Percentiles rank a stretch among this genome's conserved stretches.
These are phyloP conservation scores for Xanthoconium purpureum DNA, from an alignment of 768 basidiomycete species.

Conservation along the genomic window DNA sequence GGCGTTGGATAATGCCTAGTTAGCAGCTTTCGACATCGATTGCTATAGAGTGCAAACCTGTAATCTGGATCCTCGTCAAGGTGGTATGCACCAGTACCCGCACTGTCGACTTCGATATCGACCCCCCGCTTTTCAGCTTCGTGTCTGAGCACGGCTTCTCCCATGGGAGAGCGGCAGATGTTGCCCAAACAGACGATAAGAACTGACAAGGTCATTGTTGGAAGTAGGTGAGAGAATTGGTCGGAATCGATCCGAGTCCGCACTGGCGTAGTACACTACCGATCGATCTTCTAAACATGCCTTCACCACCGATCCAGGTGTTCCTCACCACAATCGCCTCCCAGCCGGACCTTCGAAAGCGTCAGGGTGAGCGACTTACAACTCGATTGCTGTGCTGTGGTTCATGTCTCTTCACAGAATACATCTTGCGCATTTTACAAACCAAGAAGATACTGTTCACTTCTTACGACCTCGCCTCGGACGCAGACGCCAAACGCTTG, in stretches of 20 bases:
- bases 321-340: constrained; percentile 90
- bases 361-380: constrained; percentile 57
- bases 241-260: not conserved
- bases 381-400: not conserved
- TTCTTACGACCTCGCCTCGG: constrained; percentile 82
- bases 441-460: constrained; percentile 81
- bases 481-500: constrained; percentile 72
- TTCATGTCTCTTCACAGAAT: constrained; percentile 47
- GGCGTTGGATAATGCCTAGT: not conserved
- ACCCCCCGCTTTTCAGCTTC: constrained; percentile 64
- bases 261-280: not conserved
- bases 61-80: constrained; percentile 80
- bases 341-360: constrained; percentile 70
- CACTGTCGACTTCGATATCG: constrained; percentile 73
- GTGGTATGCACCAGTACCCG: constrained; percentile 84
- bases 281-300: constrained; percentile 41
- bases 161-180: constrained; percentile 90
- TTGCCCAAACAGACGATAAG: constrained; percentile 81
- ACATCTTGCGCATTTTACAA: constrained; percentile 76
- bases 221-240: not conserved
- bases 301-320: constrained; percentile 75
- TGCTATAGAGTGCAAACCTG: constrained; percentile 44
- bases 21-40: not conserved
- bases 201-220: constrained; percentile 44
- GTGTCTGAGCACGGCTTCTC: constrained; percentile 79